phyloP scores from a whole-genome alignment of 2,329 filamentous ascomycete species.

The Cladophialophora psammophila region DNA sequence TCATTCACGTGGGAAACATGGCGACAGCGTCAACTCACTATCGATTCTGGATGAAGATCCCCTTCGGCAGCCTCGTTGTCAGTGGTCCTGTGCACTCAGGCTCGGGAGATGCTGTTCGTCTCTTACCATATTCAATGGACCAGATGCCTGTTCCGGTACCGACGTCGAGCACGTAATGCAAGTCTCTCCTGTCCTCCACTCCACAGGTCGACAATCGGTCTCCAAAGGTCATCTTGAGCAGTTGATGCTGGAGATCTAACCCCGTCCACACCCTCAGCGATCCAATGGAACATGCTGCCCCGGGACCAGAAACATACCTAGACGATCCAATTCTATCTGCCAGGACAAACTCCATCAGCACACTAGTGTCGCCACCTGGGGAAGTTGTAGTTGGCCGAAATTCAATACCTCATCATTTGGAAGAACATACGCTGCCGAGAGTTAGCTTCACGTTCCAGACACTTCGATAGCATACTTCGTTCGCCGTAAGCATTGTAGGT shows the following conservation, averaged over 20 bases:
- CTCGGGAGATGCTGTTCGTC: background rate
- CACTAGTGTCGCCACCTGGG: background rate
- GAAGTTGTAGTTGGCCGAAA: conserved; percentile 6
- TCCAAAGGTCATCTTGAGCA: conserved; percentile 46
- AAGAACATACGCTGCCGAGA: conserved; percentile 26
- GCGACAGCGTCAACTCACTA: conserved; percentile 17
- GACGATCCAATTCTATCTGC: conserved; percentile 29
- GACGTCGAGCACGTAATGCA: conserved; percentile 46
- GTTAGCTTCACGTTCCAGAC: conserved; percentile 5
- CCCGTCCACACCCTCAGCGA: conserved; percentile 25
- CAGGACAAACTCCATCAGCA: conserved; percentile 8
- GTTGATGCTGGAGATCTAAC: conserved; percentile 45
- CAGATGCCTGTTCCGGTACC: conserved; percentile 50
- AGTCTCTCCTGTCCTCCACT: conserved; percentile 23
- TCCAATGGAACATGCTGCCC: background rate
- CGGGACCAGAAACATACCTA: conserved; percentile 17
- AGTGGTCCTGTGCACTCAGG: background rate
- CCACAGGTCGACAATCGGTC: conserved; percentile 42
- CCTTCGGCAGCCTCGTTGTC: conserved; percentile 10
- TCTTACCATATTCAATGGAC: conserved; percentile 45
- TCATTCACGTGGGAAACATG: conserved; percentile 5
- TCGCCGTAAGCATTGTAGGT: conserved; percentile 41
- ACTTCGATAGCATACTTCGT: conserved; percentile 44
- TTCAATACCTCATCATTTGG: conserved; percentile 41
- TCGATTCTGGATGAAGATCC: conserved; percentile 27